Base-by-base conservation (phyloP, 768 basidiomycete species). In the Suillus subluteus region DNA sequence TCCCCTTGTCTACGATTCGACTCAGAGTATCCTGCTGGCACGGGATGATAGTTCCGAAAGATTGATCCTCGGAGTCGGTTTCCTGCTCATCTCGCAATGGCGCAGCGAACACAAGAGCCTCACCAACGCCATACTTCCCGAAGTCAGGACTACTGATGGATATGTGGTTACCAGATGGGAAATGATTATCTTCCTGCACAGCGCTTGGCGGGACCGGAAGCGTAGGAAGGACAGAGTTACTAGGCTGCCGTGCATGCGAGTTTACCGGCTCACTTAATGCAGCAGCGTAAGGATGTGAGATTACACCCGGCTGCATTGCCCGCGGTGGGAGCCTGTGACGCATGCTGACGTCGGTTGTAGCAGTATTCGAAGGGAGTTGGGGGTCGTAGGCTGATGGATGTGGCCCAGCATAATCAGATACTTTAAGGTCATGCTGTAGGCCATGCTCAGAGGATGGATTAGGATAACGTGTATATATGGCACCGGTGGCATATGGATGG, bases 51-150 rank as follows among this genome's bases (percentile, higher is more conserved):
- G 61, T 70, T 55, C 54, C 67, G 41, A 21, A 68, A n/a, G 68
- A 66, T 65, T 81, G 80, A 6, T 76, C 78, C 63, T 85, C 86
- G 18, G 26, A 30, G 68, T 82, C 84, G 8, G 81, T 82, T 32
- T 83, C 85, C 35, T 84, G 69, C 8, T 41, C 58, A 26, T 61
- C 58, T 30, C 18, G 58, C 26, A 40, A 41, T 30, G 58, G 67
- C 52, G 79, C 78, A 65, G 83, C 79, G 70, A 84, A 84, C 3
- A 83, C 84, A 43, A 93, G 80, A 21, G 87, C 86, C 67, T 91
- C 89, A 11, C 86, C 89, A 9, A 91, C 83, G 13, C 86, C 88
- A 48, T 87, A 84, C 32, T 78, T 82, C 75, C 86, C 83, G 67
- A 84, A 78, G 44, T 79, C 68, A 23, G 68, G 30, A 56, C 73